phyloP scores from a whole-genome alignment of 2,329 filamentous ascomycete species.

The Colletotrichum melonis region DNA sequence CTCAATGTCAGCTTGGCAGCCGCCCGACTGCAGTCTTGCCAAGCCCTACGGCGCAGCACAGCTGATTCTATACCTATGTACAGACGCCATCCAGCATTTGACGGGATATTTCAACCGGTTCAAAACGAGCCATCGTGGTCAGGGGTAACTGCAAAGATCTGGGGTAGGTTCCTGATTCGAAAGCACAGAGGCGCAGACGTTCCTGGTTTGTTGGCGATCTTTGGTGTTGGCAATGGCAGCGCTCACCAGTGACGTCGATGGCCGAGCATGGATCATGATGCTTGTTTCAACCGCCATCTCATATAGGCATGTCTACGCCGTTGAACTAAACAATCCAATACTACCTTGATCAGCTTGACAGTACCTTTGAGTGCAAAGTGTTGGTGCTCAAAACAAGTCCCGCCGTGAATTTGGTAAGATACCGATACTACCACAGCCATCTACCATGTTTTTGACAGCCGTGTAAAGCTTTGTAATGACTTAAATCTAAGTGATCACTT shows the following conservation, averaged over 20 bases:
- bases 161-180: no score
- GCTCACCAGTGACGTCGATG: not conserved
- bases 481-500: no score
- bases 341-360: no score
- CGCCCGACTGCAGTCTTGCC: not conserved
- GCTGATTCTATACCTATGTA: not conserved
- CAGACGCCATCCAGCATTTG: no score
- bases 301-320: not conserved
- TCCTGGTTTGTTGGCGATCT: not conserved
- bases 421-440: no score
- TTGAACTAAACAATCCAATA: not conserved
- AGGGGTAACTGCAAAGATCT: not conserved
- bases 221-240: not conserved
- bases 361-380: no score
- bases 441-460: no score
- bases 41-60: not conserved
- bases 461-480: no score
- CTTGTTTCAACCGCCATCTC: not conserved
- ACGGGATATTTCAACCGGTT: no score
- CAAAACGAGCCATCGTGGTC: not conserved
- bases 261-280: not conserved
- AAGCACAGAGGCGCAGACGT: no score
- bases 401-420: no score
- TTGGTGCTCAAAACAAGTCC: not conserved
- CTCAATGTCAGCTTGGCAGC: not conserved